Conservation (phyloP, 2,329 filamentous ascomycete genomes). For the Pseudocercospora cruenta region DNA sequence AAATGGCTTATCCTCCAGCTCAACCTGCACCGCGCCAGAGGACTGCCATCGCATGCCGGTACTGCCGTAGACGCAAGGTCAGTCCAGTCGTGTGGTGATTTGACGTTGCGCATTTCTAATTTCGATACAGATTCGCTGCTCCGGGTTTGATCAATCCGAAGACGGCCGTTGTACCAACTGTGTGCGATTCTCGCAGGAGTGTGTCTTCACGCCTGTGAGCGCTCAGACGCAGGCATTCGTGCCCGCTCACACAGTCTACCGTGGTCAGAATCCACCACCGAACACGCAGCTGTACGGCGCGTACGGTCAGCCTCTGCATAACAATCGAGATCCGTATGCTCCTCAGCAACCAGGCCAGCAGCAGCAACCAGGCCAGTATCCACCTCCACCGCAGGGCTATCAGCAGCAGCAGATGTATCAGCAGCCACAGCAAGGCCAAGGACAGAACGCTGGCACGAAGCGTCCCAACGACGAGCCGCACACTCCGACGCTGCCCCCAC, state of each 20-base stretch:
- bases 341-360: constrained; percentile 39
- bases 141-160: constrained; percentile 71
- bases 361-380: constrained; percentile 40
- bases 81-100: constrained; percentile 10
- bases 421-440: constrained; percentile 35
- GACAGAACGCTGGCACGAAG: constrained; percentile 41
- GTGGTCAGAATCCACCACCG: constrained; percentile 48
- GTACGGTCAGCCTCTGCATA: constrained; percentile 53
- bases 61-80: constrained; percentile 64
- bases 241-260: constrained; percentile 69
- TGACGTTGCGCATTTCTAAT: constrained; percentile 14
- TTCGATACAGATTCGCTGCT: constrained; percentile 68
- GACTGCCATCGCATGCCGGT: constrained; percentile 64
- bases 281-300: constrained; percentile 54
- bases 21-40: constrained; percentile 62
- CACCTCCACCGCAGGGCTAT: constrained; percentile 45
- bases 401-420: constrained; percentile 49
- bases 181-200: constrained; percentile 73
- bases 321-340: constrained; percentile 36
- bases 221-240: constrained; percentile 76
- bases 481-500: constrained; percentile 54
- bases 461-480: constrained; percentile 54
- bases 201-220: constrained; percentile 75
- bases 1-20: constrained; percentile 46
- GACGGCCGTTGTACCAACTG: constrained; percentile 75